Conservation (phyloP, 208 protist species). For the Phytomonas francai region DNA sequence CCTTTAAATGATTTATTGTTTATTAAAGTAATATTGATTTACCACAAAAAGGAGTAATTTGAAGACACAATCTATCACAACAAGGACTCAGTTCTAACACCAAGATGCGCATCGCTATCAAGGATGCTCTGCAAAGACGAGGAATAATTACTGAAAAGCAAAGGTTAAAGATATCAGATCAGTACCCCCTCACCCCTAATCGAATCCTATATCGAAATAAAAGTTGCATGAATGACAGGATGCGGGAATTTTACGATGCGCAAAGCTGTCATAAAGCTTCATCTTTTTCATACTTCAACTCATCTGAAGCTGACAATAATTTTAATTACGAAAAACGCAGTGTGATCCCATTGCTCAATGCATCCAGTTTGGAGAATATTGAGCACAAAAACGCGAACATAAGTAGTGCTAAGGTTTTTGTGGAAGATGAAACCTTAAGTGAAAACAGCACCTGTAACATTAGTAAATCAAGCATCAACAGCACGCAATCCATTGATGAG, state of each 20-base stretch:
- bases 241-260: not conserved
- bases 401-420: not conserved
- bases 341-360: not conserved
- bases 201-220: not conserved
- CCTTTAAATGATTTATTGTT: not conserved
- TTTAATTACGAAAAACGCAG: not conserved
- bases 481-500: not conserved
- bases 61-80: not conserved
- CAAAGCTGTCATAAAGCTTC: not conserved
- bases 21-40: not conserved
- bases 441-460: not conserved
- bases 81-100: not conserved
- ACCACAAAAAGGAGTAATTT: not conserved
- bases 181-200: not conserved
- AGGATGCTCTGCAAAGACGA: not conserved
- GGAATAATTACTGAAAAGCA: not conserved
- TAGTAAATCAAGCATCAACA: not conserved
- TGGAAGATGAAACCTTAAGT: not conserved
- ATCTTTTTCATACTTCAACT: not conserved
- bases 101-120: not conserved
- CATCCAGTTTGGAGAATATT: not conserved
- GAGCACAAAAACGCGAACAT: not conserved
- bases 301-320: not conserved
- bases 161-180: not conserved
- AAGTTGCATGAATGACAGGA: not conserved